Conservation (phyloP, 495 filamentous ascomycete species). For the Parmelia sp. region DNA sequence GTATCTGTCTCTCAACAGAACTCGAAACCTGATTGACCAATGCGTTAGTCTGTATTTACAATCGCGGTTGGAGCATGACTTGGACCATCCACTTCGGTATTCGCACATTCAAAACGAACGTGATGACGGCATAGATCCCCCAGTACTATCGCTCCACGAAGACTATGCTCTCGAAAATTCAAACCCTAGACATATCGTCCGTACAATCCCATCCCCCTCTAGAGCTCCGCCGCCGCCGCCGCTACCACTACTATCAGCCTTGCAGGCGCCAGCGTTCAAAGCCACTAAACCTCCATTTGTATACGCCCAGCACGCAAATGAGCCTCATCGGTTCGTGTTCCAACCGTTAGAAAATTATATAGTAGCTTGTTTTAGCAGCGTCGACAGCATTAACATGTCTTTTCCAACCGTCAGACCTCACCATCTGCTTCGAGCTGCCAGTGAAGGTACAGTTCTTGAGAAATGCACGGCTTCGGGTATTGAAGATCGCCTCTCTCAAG, state of each 20-base stretch:
- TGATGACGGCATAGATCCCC: background rate
- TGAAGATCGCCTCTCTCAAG: conserved; percentile 27
- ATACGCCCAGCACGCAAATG: conserved; percentile 4
- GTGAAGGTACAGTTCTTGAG: conserved; percentile 33
- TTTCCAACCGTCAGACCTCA: conserved; percentile 49
- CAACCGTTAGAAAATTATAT: conserved; percentile 71
- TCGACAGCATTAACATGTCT: conserved; percentile 65
- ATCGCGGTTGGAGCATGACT: conserved; percentile 17
- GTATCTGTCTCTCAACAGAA: conserved; percentile 43
- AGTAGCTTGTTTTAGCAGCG: conserved; percentile 57
- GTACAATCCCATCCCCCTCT: conserved; percentile 1
- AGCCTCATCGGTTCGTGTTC: conserved; percentile 47
- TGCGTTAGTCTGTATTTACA: conserved; percentile 51
- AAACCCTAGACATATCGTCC: background rate
- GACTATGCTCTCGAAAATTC: background rate
- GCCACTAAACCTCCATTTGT: background rate
- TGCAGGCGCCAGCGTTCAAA: background rate
- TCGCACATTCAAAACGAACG: background rate
- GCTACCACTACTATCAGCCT: conserved; percentile 5
- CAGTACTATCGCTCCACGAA: background rate
- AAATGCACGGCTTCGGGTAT: conserved; percentile 21
- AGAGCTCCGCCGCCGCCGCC: conserved; percentile 16
- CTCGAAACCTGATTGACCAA: conserved; percentile 45
- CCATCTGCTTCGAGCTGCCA: conserved; percentile 32
- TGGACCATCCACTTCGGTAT: background rate